A percentile compares a stretch with the other conserved stretches of the same genome.
These are phyloP conservation scores for Debaryomyces prosopidis DNA, from an alignment of 805 yeast species.

Conservation along the genomic window DNA sequence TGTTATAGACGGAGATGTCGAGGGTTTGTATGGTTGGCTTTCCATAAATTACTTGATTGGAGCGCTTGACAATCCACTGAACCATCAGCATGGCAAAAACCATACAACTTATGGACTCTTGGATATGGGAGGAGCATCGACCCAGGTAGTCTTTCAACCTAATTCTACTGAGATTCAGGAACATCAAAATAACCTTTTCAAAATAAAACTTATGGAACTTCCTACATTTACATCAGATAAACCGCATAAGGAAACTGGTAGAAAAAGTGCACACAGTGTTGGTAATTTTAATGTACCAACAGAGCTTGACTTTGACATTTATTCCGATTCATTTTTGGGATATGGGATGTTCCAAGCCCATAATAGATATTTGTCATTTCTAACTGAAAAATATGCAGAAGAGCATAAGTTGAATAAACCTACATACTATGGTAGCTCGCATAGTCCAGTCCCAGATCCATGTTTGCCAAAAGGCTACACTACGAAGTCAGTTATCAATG, in stretches of 20 bases:
- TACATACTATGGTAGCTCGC: slow-evolving; percentile 12
- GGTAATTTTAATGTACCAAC: slow-evolving; percentile 19
- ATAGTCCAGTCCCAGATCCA: slow-evolving; percentile 48
- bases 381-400: slow-evolving; percentile 24
- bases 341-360: slow-evolving; percentile 62
- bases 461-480: slow-evolving; percentile 54
- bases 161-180: slow-evolving; percentile 44
- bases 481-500: slow-evolving; percentile 21
- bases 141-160: slow-evolving; percentile 67
- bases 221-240: slow-evolving; percentile 17
- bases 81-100: slow-evolving; percentile 43
- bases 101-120: slow-evolving; percentile 56
- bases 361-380: slow-evolving; percentile 39
- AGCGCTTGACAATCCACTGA: slow-evolving; percentile 36
- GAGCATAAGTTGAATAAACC: slow-evolving; percentile 12
- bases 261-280: background rate
- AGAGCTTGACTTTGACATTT: slow-evolving; percentile 41
- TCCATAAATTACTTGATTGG: slow-evolving; percentile 58
- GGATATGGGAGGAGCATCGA: slow-evolving; percentile 67
- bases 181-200: slow-evolving; percentile 47
- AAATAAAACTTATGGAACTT: slow-evolving; percentile 41
- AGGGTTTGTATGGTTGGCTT: slow-evolving; percentile 70
- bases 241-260: background rate
- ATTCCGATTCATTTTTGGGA: slow-evolving; percentile 58
- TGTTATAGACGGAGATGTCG: slow-evolving; percentile 62